These are phyloP conservation scores for Starmerella khaoyaiensis DNA, from an alignment of 805 yeast species.

Conservation along the genomic window DNA sequence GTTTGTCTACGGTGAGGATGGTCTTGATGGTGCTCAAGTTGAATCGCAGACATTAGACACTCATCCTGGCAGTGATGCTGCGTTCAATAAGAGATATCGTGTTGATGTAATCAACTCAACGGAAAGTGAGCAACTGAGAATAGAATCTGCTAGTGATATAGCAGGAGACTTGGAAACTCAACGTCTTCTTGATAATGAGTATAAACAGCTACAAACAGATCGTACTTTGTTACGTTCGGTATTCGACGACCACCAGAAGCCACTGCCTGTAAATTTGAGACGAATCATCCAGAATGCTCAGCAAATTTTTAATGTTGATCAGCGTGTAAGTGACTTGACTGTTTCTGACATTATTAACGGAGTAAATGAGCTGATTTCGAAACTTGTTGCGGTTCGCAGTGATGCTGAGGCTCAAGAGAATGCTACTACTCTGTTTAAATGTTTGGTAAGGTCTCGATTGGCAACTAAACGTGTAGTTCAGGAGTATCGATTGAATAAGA, in stretches of 20 bases:
- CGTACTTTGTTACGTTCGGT: slow-evolving; percentile 71
- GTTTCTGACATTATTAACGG: slow-evolving; percentile 65
- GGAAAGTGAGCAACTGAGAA: slow-evolving; percentile 38
- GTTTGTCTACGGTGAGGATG: slow-evolving; percentile 97
- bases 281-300: slow-evolving; percentile 96
- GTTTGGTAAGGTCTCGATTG: slow-evolving; percentile 82
- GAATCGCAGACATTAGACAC: slow-evolving; percentile 94
- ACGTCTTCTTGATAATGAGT: slow-evolving; percentile 69
- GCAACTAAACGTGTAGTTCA: slow-evolving; percentile 83
- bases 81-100: slow-evolving; percentile 72
- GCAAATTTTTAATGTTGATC: slow-evolving; percentile 89
- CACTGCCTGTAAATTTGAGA: slow-evolving; percentile 90
- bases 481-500: slow-evolving; percentile 71
- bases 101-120: slow-evolving; percentile 60
- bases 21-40: slow-evolving; percentile 95
- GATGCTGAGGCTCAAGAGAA: slow-evolving; percentile 78
- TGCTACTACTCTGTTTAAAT: slow-evolving; percentile 81
- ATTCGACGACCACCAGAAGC: slow-evolving; percentile 96
- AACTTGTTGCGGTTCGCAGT: slow-evolving; percentile 68
- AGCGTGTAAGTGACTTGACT: slow-evolving; percentile 80
- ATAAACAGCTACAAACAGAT: slow-evolving; percentile 59
- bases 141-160: slow-evolving; percentile 85
- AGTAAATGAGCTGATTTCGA: slow-evolving; percentile 56
- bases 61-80: slow-evolving; percentile 78
- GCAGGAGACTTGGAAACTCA: slow-evolving; percentile 81